Base-by-base conservation (phyloP, 106 monocot genomes). In the Dendrobium nobile region DNA sequence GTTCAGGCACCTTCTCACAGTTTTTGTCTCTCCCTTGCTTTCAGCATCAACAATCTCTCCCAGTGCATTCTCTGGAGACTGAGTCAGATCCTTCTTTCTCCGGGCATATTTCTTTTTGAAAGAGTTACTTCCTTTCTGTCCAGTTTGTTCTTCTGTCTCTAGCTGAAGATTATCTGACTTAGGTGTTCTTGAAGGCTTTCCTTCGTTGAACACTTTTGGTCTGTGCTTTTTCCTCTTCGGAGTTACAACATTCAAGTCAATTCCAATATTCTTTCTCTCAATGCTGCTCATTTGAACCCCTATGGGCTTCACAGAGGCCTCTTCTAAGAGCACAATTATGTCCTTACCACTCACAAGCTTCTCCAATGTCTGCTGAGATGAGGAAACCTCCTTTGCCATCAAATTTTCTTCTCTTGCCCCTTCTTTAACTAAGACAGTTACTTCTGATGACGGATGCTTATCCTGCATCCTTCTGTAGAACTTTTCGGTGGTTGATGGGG, bases 201-300 rank as follows among this genome's bases (percentile, higher is more conserved):
- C 92, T 86, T 94, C 90, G 78, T 24, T 55, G 31, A 92, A 79
- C 74, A 98, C 97, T 89, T 98, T 98, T 2, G 97, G 97, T 75
- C 87, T 85, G 67, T 88, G 85, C 42, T 86, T 94, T 75, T 85
- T 98, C 78, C 87, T 86, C 9, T 65, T 75, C 17, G 89, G 88
- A 37, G 86, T 98, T 40, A 77, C 88, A 2, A 26, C 2, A 37
- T 82, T 91, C 56, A 88, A 56, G 58, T 91, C 89, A 51, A 87
- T 86, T 7, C 81, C 87, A 74, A 83, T 68, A 22, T 79, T 82
- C 54, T 85, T 82, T 56, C 22, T 42, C 26, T 16, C 26, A 28
- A 28, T 70, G 48, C 27, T 58, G 55, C n/a, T 74, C 54, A 40
- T 72, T 45, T 42, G 20, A 72, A 72, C 72, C 40, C 18, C 33